These are phyloP conservation scores for Camellia japonica DNA, from an alignment of 148 eudicot genomes.

Conservation along the genomic window DNA sequence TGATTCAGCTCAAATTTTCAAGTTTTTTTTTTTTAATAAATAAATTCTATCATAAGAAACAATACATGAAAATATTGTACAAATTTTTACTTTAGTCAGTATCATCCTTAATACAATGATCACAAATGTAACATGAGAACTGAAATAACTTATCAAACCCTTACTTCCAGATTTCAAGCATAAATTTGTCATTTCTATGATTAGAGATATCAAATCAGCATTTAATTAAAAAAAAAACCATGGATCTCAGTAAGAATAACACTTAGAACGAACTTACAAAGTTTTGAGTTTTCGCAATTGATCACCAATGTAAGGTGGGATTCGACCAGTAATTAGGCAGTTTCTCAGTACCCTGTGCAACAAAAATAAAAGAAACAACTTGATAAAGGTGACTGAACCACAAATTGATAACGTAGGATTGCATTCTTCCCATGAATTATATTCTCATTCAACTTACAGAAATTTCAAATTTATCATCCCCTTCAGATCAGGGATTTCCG, in stretches of 20 bases:
- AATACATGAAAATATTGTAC: constrained; percentile 2
- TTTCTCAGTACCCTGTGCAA: constrained; percentile 65
- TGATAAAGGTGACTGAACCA: neutral
- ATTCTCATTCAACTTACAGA: constrained; percentile 46
- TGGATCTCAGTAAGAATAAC: neutral
- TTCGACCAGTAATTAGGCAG: constrained; percentile 55
- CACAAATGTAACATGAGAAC: neutral
- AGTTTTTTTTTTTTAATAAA: neutral
- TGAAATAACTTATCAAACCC: neutral
- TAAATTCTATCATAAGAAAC: neutral
- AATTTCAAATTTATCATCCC: constrained; percentile 28
- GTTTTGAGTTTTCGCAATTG: constrained; percentile 22
- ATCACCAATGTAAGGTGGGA: constrained; percentile 50
- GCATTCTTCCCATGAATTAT: neutral
- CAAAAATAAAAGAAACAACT: constrained; percentile 1
- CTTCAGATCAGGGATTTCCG: constrained; percentile 51
- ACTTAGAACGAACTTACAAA: neutral
- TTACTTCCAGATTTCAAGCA: neutral
- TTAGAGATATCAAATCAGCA: constrained; percentile 1
- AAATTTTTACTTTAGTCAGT: neutral
- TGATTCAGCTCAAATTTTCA: too few relatives aligned
- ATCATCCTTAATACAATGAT: neutral
- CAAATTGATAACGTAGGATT: neutral
- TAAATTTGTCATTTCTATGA: neutral
- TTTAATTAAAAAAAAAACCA: neutral